A percentile compares a stretch with the other conserved stretches of the same genome.
Evolutionary conservation across 345 rosid genomes (phyloP).

Genomic region (Atalantia buxifolia): DNA sequence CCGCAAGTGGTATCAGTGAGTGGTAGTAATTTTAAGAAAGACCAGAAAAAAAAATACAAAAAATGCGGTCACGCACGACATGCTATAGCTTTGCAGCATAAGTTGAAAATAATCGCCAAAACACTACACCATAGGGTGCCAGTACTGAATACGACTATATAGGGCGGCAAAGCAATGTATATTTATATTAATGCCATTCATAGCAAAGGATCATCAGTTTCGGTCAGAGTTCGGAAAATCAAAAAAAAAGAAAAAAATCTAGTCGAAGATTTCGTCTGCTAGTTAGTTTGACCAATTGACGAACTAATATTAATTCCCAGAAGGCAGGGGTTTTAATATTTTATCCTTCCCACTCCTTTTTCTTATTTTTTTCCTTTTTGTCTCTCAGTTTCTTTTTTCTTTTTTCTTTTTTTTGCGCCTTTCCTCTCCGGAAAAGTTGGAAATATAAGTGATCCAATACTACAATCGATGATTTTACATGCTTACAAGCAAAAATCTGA

Average conservation of each 20-base stretch:
- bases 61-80: constrained; percentile 9
- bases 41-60: background rate
- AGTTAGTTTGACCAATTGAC: constrained; percentile 30
- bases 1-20: background rate
- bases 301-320: constrained; percentile 6
- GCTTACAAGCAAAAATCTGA: background rate
- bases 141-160: background rate
- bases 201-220: background rate
- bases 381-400: too few species aligned
- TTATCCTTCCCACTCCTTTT: background rate
- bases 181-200: background rate
- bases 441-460: background rate
- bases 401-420: background rate
- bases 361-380: background rate
- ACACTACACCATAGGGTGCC: background rate
- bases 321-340: constrained; percentile 4
- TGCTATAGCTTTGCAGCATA: background rate
- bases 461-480: constrained; percentile 9
- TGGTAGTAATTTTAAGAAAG: background rate
- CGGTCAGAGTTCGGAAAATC: constrained; percentile 24
- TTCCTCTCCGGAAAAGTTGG: background rate
- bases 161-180: constrained; percentile 13
- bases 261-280: constrained; percentile 26
- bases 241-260: background rate
- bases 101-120: background rate